These are phyloP conservation scores for Aureobasidium vineae DNA, from an alignment of 2,329 filamentous ascomycete genomes.

Conservation along the genomic window DNA sequence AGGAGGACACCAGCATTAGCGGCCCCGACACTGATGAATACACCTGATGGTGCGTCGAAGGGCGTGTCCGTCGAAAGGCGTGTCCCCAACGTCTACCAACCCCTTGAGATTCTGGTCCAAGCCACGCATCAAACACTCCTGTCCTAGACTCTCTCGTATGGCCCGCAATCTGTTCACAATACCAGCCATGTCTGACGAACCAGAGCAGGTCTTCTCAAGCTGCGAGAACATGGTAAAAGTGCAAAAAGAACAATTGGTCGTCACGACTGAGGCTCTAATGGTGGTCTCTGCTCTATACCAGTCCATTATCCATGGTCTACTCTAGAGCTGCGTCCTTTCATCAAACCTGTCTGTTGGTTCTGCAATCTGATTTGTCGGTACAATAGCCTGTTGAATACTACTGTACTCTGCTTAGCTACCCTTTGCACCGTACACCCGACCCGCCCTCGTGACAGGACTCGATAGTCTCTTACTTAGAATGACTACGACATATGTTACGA, in stretches of 20 bases:
- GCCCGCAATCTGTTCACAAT: background rate
- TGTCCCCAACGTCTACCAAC: background rate
- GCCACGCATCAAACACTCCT: background rate
- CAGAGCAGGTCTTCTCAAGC: background rate
- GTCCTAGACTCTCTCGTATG: background rate
- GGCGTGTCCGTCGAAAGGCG: background rate
- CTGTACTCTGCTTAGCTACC: background rate
- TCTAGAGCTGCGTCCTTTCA: background rate
- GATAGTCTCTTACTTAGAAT: no score
- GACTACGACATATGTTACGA: no score
- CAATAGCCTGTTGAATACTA: conserved; percentile 6
- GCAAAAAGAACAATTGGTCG: background rate
- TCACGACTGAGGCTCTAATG: background rate
- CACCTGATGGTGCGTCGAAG: background rate
- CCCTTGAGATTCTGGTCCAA: background rate
- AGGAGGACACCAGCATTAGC: background rate
- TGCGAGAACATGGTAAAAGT: background rate
- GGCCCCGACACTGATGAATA: background rate
- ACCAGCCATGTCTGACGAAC: background rate
- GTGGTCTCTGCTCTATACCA: background rate
- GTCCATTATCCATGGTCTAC: background rate
- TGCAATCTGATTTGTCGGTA: background rate
- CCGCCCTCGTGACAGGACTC: background rate
- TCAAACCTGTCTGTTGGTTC: conserved; percentile 5
- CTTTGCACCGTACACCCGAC: background rate